These are phyloP conservation scores for Podochytrium sp. DNA, from an alignment of 192 early-diverging fungal species.

Conservation along the genomic window DNA sequence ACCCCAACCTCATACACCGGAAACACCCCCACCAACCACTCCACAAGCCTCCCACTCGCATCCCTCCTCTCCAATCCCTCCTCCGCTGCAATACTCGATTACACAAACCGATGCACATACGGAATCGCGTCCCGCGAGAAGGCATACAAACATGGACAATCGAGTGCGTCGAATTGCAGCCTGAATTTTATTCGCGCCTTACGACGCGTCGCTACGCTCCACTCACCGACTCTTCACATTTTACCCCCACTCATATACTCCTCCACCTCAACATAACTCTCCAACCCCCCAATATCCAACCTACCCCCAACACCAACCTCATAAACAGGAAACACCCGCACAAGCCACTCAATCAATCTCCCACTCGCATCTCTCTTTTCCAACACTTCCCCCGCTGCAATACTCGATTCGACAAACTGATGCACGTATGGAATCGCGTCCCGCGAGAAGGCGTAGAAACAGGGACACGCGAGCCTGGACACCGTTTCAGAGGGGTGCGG, in stretches of 20 bases:
- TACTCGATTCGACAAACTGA: slow-evolving; percentile 50
- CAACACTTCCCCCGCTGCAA: slow-evolving; percentile 27
- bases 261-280: slow-evolving; percentile 57
- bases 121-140: slow-evolving; percentile 33
- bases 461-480: slow-evolving; percentile 60
- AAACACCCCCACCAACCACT: slow-evolving; percentile 45
- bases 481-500: slow-evolving; percentile 47
- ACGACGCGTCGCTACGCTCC: too few relatives aligned
- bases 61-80: slow-evolving; percentile 49
- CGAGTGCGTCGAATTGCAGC: too few relatives aligned
- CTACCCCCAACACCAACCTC: slow-evolving; percentile 52
- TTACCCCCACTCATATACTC: slow-evolving; percentile 41
- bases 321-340: slow-evolving; percentile 39
- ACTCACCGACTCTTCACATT: too few relatives aligned
- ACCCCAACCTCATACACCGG: slow-evolving; percentile 48
- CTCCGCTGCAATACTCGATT: slow-evolving; percentile 34
- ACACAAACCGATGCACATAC: slow-evolving; percentile 49
- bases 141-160: slow-evolving; percentile 70
- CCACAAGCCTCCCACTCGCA: slow-evolving; percentile 59
- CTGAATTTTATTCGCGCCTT: too few relatives aligned
- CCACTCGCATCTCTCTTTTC: slow-evolving; percentile 62
- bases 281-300: slow-evolving; percentile 68
- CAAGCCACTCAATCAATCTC: slow-evolving; percentile 53
- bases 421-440: slow-evolving; percentile 34
- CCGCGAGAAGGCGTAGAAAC: slow-evolving; percentile 58